Base-by-base conservation (phyloP, 2,329 filamentous ascomycete genomes). In the Aspergillus floridensis region DNA sequence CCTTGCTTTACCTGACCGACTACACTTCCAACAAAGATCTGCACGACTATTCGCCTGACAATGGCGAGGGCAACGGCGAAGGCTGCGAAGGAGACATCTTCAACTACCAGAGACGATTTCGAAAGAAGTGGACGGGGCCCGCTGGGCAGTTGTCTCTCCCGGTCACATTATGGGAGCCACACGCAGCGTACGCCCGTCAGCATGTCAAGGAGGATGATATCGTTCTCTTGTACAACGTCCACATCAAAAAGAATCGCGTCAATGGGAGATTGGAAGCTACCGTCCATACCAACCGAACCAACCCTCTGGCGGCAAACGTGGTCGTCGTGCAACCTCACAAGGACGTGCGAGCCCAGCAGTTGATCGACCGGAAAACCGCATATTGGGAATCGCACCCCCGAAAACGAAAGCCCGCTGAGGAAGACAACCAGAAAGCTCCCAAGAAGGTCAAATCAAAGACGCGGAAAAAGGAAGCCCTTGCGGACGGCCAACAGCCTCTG, bases 1-100 rank as follows among this genome's bases (percentile, higher is more conserved):
- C 84, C 12, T 84, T 86, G 5, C 64, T 96, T 0, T 92, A 92
- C 79, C 78, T 96, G 19, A 89, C 90, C 0, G 93, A 97, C 74
- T 96, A 93, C 72, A 96, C 92, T 0, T 77, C 84, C 53, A 91
- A 97, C 68, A 69, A 79, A 0, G 60, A 68, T 1, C 86, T 97
- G 59, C 88, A 82, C 64, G 74, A 86, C 38, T 86, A 85, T 59
- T 67, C 69, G 14, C 70, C 78, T 35, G 72, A 77, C 10, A 68
- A 66, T 16, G 65, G 66, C 16, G 65, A 72, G 1, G 71, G 49
- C 26, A 31, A 16, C 19, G 10, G 6, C 19, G 26, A 72, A 6
- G 72, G 72, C 5, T 75, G 74, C 46, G 81, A 85, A 50, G 83
- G 83, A 4, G 85, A 88, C 65, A 72, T 77, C 0, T 84, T 77